These are phyloP conservation scores for Cnidoscolus chayamansa DNA, from an alignment of 441 rosid species.

Conservation along the genomic window DNA sequence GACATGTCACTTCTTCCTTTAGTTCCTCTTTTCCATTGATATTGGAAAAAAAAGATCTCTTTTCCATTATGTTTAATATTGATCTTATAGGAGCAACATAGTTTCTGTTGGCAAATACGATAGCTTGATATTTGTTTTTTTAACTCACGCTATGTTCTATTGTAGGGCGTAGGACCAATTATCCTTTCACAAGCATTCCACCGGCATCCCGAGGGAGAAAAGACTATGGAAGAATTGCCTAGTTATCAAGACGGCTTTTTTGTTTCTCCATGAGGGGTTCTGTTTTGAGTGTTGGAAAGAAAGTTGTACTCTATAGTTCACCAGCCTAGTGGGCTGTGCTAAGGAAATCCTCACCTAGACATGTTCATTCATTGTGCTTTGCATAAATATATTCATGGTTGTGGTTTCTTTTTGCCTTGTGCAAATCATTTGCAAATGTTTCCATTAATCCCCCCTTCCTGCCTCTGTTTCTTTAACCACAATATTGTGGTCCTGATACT, in stretches of 20 bases:
- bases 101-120: conserved; percentile 4
- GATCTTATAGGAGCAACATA: not conserved
- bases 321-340: conserved; percentile 62
- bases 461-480: not conserved
- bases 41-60: not conserved
- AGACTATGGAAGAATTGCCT: conserved; percentile 83
- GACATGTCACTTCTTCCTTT: not conserved
- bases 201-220: conserved; percentile 86
- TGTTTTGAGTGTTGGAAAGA: conserved; percentile 55
- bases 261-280: conserved; percentile 38
- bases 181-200: conserved; percentile 63
- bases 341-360: conserved; percentile 40
- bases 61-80: not conserved
- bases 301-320: conserved; percentile 53
- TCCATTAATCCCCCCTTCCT: not conserved
- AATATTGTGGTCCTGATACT: not conserved
- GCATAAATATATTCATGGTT: conserved; percentile 47
- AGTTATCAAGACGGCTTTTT: conserved; percentile 35
- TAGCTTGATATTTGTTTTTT: conserved; percentile 14
- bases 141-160: conserved; percentile 23
- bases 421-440: not conserved
- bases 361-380: conserved; percentile 67
- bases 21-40: not conserved
- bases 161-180: conserved; percentile 83
- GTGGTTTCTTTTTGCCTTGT: conserved; percentile 25